Conservation (phyloP, 495 filamentous ascomycete genomes). For the Hypoxylon fuscum region DNA sequence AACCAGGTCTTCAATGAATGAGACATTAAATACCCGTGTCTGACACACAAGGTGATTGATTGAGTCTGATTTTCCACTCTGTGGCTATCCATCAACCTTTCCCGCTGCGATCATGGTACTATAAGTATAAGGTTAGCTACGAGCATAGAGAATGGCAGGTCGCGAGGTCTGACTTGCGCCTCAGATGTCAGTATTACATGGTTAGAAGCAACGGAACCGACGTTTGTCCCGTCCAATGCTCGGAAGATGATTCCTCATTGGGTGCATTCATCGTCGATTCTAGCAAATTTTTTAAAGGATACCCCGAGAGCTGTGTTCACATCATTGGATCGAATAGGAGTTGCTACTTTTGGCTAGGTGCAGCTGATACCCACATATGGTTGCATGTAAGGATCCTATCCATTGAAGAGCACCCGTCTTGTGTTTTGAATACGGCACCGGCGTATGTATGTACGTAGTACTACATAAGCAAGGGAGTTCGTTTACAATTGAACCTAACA, state of each 20-base stretch:
- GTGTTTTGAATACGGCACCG: too few species aligned
- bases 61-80: background rate
- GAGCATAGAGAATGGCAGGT: background rate
- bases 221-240: background rate
- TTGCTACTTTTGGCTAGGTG: constrained; percentile 1
- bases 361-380: too few species aligned
- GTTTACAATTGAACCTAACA: too few species aligned
- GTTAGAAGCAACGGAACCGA: background rate
- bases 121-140: background rate
- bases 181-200: background rate
- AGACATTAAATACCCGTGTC: background rate
- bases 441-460: too few species aligned
- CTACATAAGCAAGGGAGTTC: too few species aligned
- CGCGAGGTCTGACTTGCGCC: background rate
- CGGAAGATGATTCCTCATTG: background rate
- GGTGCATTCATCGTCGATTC: too few species aligned
- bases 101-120: background rate
- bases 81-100: background rate
- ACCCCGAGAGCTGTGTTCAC: background rate
- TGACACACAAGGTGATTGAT: background rate
- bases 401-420: too few species aligned
- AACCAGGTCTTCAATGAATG: background rate
- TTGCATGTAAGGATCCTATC: too few species aligned
- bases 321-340: background rate
- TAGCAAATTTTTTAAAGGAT: constrained; percentile 1